A percentile compares a stretch with the other conserved stretches of the same genome.
Evolutionary conservation across 106 monocot species (phyloP).

Genomic region (Phalaenopsis aphrodite): DNA sequence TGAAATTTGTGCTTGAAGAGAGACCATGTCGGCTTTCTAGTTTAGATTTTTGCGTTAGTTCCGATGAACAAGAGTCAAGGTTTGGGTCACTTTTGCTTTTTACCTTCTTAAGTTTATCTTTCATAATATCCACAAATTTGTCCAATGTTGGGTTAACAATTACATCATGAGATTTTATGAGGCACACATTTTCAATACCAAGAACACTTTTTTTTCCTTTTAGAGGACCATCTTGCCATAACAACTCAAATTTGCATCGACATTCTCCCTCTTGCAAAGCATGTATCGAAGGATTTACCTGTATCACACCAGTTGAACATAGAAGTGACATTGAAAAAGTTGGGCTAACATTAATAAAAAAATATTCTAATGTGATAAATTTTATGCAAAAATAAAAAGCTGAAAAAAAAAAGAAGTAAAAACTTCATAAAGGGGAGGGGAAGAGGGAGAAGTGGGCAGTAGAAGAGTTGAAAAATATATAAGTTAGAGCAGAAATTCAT

Average conservation of each 20-base stretch:
- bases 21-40: not conserved
- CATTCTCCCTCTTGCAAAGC: constrained; percentile 12
- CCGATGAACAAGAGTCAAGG: not conserved
- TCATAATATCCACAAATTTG: constrained; percentile 17
- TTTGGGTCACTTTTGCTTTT: not conserved
- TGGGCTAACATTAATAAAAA: not conserved
- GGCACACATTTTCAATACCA: constrained; percentile 18
- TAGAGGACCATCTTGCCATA: constrained; percentile 31
- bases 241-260: constrained; percentile 18
- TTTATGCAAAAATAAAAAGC: too few species aligned
- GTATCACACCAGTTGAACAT: not conserved
- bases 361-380: not conserved
- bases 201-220: constrained; percentile 1
- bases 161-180: not conserved
- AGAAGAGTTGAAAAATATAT: not conserved
- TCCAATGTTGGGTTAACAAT: constrained; percentile 1
- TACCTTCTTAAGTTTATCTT: constrained; percentile 6
- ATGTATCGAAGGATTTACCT: constrained; percentile 11
- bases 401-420: not conserved
- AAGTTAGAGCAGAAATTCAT: not conserved
- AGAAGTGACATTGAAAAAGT: not conserved
- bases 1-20: not conserved
- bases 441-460: not conserved
- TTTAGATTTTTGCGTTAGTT: not conserved
- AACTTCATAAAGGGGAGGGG: not conserved